Percentiles rank a stretch among this genome's conserved stretches.
These are phyloP conservation scores for Colletotrichum limetticola DNA, from an alignment of 2,329 filamentous ascomycete species.

Conservation along the genomic window DNA sequence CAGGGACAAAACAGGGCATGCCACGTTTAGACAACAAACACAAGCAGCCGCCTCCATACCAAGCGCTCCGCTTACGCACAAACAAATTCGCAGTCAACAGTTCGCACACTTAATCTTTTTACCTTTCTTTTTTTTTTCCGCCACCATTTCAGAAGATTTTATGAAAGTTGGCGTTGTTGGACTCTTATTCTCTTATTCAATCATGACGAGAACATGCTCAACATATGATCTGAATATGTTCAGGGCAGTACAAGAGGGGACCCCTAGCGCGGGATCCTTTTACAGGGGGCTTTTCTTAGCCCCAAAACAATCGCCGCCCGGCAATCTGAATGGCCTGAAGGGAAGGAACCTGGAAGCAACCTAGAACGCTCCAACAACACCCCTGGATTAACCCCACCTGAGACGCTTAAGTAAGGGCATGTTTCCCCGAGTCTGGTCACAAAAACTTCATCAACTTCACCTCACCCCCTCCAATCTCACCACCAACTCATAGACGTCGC, in stretches of 20 bases:
- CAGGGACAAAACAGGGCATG: background rate
- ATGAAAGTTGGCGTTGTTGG: background rate
- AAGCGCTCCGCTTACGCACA: background rate
- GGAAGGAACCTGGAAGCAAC: background rate
- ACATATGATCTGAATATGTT: background rate
- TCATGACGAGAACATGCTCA: background rate
- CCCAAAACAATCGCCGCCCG: slow-evolving; percentile 8
- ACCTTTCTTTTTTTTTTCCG: background rate
- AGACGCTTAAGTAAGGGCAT: slow-evolving; percentile 1
- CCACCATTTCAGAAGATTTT: background rate
- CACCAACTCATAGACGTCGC: background rate
- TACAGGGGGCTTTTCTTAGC: background rate
- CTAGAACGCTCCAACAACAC: no score
- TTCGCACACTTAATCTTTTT: background rate
- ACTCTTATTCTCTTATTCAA: background rate
- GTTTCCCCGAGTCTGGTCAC: no score
- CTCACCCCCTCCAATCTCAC: background rate
- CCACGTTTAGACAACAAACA: background rate
- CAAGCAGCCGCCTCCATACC: background rate
- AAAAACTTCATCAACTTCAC: background rate
- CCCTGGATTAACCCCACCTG: background rate
- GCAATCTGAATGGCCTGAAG: slow-evolving; percentile 14
- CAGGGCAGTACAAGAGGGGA: background rate
- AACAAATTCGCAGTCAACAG: background rate
- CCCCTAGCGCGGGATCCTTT: background rate